phyloP scores from a whole-genome alignment of 108 stramenopile species.

The Cyclotella atomus region DNA sequence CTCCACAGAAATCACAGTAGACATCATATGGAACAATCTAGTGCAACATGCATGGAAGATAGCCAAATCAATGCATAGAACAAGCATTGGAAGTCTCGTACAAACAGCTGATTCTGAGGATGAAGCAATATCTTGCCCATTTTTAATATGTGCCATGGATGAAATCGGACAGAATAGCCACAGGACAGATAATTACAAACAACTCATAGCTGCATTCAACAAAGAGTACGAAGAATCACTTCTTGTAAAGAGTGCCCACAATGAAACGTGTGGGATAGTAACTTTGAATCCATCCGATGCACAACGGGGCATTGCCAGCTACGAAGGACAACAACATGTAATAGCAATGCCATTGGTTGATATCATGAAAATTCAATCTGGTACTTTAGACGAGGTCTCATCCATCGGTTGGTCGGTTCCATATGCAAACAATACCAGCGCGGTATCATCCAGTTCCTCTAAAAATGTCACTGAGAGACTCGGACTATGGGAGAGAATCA shows the following conservation, averaged over 20 bases:
- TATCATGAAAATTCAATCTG: slow-evolving; percentile 42
- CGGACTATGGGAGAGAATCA: slow-evolving; percentile 43
- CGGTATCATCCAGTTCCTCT: neutral
- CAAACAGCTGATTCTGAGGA: slow-evolving; percentile 11
- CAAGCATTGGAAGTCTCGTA: slow-evolving; percentile 10
- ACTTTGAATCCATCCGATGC: slow-evolving; percentile 15
- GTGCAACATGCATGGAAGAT: slow-evolving; percentile 29
- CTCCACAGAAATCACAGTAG: neutral
- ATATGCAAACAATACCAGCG: slow-evolving; percentile 2
- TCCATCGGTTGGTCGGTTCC: slow-evolving; percentile 46
- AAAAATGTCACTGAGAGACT: slow-evolving; percentile 32
- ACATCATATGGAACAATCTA: slow-evolving; percentile 34
- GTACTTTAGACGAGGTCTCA: slow-evolving; percentile 47
- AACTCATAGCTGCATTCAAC: slow-evolving; percentile 31
- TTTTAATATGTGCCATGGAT: slow-evolving; percentile 31
- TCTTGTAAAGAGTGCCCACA: slow-evolving; percentile 18
- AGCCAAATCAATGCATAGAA: slow-evolving; percentile 21
- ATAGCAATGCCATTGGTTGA: slow-evolving; percentile 35
- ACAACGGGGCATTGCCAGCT: neutral
- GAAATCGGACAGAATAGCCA: neutral
- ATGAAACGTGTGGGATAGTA: slow-evolving; percentile 34
- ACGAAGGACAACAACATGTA: neutral
- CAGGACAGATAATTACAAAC: slow-evolving; percentile 11
- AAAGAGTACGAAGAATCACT: slow-evolving; percentile 29
- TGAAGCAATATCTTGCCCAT: slow-evolving; percentile 21